These are phyloP conservation scores for Cercospora sesami DNA, from an alignment of 2,329 filamentous ascomycete species.

Conservation along the genomic window DNA sequence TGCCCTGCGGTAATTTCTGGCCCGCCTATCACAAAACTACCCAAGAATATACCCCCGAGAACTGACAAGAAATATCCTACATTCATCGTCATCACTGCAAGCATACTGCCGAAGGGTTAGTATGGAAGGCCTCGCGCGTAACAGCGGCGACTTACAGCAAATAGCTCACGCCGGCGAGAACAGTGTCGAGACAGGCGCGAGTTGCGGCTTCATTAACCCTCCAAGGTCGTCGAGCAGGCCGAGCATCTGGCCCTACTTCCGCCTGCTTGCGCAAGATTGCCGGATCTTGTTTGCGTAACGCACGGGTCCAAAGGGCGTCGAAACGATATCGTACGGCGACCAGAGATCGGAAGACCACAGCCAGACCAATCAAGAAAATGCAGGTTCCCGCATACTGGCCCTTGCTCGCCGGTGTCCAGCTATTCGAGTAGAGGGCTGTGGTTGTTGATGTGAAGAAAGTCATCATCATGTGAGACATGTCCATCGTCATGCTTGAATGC, in stretches of 20 bases:
- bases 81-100: constrained; percentile 86
- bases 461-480: constrained; percentile 51
- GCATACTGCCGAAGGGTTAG: constrained; percentile 61
- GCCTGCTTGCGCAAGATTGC: background rate
- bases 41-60: constrained; percentile 74
- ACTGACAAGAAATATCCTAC: constrained; percentile 78
- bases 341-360: constrained; percentile 62
- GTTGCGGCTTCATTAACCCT: constrained; percentile 34
- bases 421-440: constrained; percentile 63
- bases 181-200: constrained; percentile 66
- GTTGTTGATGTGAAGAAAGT: constrained; percentile 62
- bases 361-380: constrained; percentile 80
- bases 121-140: background rate
- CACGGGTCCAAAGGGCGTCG: constrained; percentile 53
- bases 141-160: constrained; percentile 63
- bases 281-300: background rate
- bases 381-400: constrained; percentile 82
- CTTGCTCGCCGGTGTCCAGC: constrained; percentile 69
- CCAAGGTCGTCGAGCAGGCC: background rate
- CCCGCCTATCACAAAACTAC: constrained; percentile 39
- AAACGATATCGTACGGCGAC: constrained; percentile 25
- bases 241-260: too few species aligned
- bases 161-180: constrained; percentile 73
- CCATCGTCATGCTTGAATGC: constrained; percentile 35
- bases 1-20: background rate